Evolutionary conservation across 23 red algal species (phyloP).

Genomic region (Chondrus crispus): DNA sequence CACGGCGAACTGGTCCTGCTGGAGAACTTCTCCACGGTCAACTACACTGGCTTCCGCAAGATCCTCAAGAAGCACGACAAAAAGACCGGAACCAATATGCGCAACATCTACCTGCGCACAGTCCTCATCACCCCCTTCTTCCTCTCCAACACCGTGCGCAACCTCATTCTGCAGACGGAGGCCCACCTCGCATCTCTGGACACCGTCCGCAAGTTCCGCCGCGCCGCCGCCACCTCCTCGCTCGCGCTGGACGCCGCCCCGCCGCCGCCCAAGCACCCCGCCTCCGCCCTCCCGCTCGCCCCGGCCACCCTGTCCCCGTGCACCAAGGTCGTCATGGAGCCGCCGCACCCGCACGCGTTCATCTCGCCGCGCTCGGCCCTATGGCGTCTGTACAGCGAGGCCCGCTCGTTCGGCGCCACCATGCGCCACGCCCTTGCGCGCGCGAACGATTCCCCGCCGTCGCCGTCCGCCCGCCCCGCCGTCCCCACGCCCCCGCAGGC

Average conservation of each 20-base stretch:
- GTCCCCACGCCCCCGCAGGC: not conserved
- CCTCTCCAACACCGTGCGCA: conserved; percentile 49
- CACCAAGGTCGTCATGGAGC: not conserved
- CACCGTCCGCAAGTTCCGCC: conserved; percentile 40
- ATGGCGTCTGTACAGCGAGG: conserved; percentile 37
- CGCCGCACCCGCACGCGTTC: conserved; percentile 21
- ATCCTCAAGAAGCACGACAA: conserved; percentile 99
- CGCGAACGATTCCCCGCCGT: not conserved
- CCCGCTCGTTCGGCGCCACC: not conserved
- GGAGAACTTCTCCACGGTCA: conserved; percentile 88
- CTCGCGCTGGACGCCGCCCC: not conserved
- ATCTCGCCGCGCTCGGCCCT: conserved; percentile 41
- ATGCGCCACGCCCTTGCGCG: not conserved
- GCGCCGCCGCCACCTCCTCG: not conserved
- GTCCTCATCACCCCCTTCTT: conserved; percentile 81
- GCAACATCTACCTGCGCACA: conserved; percentile 71
- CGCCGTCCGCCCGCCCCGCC: not conserved
- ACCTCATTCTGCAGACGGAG: conserved; percentile 48
- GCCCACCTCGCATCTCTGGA: conserved; percentile 39
- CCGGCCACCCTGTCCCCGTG: conserved; percentile 4
- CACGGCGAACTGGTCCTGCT: conserved; percentile 73
- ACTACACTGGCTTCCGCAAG: conserved; percentile 99
- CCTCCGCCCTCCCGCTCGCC: not conserved
- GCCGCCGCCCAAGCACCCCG: not conserved
- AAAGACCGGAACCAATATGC: conserved; percentile 82